These are phyloP conservation scores for Sporothrix brasiliensis DNA, from an alignment of 2,329 filamentous ascomycete genomes.

Conservation along the genomic window DNA sequence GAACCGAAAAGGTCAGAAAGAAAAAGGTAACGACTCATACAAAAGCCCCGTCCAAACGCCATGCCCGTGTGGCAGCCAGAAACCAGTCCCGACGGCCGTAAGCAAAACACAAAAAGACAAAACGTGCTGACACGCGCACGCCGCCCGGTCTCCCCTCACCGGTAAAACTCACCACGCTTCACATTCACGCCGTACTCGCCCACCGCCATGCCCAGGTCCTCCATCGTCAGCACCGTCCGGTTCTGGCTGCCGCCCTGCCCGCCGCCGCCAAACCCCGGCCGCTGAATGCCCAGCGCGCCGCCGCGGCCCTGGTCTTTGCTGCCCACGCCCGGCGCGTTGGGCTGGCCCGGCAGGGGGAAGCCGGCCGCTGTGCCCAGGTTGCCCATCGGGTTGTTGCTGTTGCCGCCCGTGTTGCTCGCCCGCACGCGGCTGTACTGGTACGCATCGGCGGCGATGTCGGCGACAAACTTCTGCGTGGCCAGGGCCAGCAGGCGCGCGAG, in stretches of 20 bases:
- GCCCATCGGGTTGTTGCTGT: conserved; percentile 91
- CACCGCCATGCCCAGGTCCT: conserved; percentile 96
- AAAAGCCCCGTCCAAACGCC: conserved; percentile 18
- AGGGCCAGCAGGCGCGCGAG: conserved; percentile 92
- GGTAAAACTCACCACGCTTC: conserved; percentile 95
- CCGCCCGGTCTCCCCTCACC: conserved; percentile 50
- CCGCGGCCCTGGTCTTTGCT: conserved; percentile 61
- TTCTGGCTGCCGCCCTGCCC: conserved; percentile 88
- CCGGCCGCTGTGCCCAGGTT: conserved; percentile 76
- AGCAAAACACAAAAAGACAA: neutral
- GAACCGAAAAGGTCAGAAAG: neutral
- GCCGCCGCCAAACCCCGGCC: conserved; percentile 81
- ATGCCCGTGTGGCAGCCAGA: neutral
- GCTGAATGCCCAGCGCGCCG: conserved; percentile 71
- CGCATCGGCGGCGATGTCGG: conserved; percentile 93
- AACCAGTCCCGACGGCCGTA: neutral
- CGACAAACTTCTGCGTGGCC: conserved; percentile 98
- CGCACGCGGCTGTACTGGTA: conserved; percentile 98
- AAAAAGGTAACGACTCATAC: neutral
- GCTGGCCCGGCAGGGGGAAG: conserved; percentile 66
- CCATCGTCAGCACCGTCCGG: conserved; percentile 94
- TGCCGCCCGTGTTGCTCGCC: conserved; percentile 76
- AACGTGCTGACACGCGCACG: neutral
- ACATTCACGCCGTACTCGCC: conserved; percentile 97
- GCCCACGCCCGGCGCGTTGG: conserved; percentile 46